These are phyloP conservation scores for Somion occarium DNA, from an alignment of 1,284 basidiomycete genomes.

Conservation along the genomic window DNA sequence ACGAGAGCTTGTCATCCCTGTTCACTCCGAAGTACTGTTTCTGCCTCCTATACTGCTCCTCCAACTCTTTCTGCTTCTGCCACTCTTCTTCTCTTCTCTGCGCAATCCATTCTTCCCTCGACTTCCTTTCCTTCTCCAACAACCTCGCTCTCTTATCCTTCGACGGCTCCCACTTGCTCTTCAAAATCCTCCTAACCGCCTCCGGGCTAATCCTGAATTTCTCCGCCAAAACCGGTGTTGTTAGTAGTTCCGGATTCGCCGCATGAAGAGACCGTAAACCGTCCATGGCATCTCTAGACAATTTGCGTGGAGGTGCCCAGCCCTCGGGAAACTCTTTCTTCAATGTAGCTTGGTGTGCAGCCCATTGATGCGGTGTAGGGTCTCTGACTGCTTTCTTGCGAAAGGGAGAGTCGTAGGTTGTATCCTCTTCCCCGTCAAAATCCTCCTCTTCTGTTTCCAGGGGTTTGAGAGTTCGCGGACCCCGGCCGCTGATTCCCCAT, in stretches of 20 bases:
- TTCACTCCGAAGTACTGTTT: conserved; percentile 9
- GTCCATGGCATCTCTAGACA: conserved; percentile 91
- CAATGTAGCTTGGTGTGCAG: conserved; percentile 53
- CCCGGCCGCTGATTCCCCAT: conserved; percentile 46
- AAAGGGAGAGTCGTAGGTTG: conserved; percentile 8
- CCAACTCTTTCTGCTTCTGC: conserved; percentile 26
- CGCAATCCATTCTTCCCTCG: conserved; percentile 38
- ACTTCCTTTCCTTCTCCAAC: conserved; percentile 53
- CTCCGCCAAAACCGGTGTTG: conserved; percentile 67
- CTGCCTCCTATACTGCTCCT: conserved; percentile 15
- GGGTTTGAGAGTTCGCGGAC: conserved; percentile 53
- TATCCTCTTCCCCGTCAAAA: conserved; percentile 16
- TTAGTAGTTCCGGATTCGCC: conserved; percentile 66
- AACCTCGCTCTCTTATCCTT: conserved; percentile 50
- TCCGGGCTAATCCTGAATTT: conserved; percentile 85
- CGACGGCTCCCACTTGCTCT: conserved; percentile 74
- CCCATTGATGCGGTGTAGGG: conserved; percentile 35
- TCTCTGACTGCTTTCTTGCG: conserved; percentile 9
- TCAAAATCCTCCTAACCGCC: conserved; percentile 80
- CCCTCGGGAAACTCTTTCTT: conserved; percentile 66
- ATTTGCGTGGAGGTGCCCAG: conserved; percentile 83
- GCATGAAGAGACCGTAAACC: conserved; percentile 71
- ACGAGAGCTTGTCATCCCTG: conserved; percentile 10
- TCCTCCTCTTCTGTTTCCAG: conserved; percentile 48
- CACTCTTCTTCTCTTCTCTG: conserved; percentile 40